phyloP scores from a whole-genome alignment of 1,139 yeast species.

The Saccharomycopsis hybrid region DNA sequence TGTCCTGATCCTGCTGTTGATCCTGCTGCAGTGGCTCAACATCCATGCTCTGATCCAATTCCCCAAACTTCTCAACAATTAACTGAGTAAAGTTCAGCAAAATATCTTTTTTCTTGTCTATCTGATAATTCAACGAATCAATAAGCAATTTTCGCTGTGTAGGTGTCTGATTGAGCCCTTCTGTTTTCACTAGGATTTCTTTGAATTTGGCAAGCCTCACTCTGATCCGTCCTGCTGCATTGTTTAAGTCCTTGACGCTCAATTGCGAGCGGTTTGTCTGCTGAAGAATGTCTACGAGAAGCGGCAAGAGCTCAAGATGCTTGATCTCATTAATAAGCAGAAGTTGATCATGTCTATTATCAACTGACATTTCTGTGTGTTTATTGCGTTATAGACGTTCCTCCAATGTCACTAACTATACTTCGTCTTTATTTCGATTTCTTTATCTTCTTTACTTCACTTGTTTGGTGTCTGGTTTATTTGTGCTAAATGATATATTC shows the following conservation, averaged over 20 bases:
- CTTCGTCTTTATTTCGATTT: not conserved
- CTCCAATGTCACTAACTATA: not conserved
- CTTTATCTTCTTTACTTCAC: not conserved
- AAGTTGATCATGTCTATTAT: not conserved
- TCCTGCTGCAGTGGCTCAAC: too few species aligned
- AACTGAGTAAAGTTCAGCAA: conserved; percentile 3
- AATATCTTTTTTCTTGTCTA: conserved; percentile 11
- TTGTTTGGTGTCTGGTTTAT: not conserved
- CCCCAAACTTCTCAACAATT: conserved; percentile 6
- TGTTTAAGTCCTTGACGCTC: conserved; percentile 17
- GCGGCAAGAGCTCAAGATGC: conserved; percentile 15
- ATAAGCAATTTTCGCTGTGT: conserved; percentile 6
- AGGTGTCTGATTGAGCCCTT: conserved; percentile 4
- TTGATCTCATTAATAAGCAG: conserved; percentile 15
- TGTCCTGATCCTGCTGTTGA: too few species aligned
- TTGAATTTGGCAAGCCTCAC: conserved; percentile 12
- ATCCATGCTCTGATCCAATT: too few species aligned
- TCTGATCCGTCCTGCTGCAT: conserved; percentile 17
- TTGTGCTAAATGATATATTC: not conserved
- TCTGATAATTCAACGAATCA: conserved; percentile 11
- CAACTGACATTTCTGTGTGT: not conserved
- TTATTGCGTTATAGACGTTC: not conserved
- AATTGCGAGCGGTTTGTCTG: conserved; percentile 5
- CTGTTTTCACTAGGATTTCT: conserved; percentile 7
- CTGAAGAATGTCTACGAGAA: conserved; percentile 15